Evolutionary conservation across 352 stramenopile species (phyloP).

Genomic region (Phytophthora ramorum): DNA sequence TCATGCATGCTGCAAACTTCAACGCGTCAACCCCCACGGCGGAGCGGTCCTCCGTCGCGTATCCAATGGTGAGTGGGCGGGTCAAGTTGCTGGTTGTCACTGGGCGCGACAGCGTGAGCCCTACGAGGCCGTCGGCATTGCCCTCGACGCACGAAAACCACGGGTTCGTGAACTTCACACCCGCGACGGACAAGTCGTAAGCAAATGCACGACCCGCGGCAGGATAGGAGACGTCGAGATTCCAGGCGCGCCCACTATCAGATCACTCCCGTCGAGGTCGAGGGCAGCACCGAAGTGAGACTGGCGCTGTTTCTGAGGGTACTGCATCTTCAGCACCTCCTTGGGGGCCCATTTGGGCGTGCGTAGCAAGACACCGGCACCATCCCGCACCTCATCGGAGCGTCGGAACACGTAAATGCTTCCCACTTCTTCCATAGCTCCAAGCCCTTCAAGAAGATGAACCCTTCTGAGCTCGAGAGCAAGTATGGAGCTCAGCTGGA

Average conservation of each 20-base stretch:
- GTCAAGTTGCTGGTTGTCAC: conserved; percentile 47
- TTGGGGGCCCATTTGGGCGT: conserved; percentile 74
- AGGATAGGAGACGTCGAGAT: conserved; percentile 52
- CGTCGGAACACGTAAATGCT: conserved; percentile 78
- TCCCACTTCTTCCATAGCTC: conserved; percentile 53
- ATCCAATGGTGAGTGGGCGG: conserved; percentile 64
- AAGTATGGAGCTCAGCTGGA: too few relatives aligned
- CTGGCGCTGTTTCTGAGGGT: conserved; percentile 65
- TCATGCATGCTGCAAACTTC: conserved; percentile 69
- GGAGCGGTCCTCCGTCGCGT: conserved; percentile 80
- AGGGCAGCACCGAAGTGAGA: conserved; percentile 65
- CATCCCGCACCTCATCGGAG: conserved; percentile 67
- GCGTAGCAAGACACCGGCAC: conserved; percentile 65
- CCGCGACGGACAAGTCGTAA: conserved; percentile 67
- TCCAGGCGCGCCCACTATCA: conserved; percentile 67
- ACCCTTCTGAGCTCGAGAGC: too few relatives aligned
- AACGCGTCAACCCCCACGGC: conserved; percentile 59
- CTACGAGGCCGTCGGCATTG: conserved; percentile 61
- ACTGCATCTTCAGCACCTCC: conserved; percentile 84
- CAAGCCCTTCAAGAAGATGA: conserved; percentile 33
- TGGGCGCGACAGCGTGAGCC: conserved; percentile 60
- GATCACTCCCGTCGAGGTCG: conserved; percentile 58
- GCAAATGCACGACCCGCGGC: conserved; percentile 62
- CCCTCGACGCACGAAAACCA: conserved; percentile 74
- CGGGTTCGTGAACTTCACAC: conserved; percentile 60